Evolutionary conservation across 352 stramenopile species (phyloP), one percentile per base, ranked within the genome.

Genomic region (Phytophthora tubulina): DNA sequence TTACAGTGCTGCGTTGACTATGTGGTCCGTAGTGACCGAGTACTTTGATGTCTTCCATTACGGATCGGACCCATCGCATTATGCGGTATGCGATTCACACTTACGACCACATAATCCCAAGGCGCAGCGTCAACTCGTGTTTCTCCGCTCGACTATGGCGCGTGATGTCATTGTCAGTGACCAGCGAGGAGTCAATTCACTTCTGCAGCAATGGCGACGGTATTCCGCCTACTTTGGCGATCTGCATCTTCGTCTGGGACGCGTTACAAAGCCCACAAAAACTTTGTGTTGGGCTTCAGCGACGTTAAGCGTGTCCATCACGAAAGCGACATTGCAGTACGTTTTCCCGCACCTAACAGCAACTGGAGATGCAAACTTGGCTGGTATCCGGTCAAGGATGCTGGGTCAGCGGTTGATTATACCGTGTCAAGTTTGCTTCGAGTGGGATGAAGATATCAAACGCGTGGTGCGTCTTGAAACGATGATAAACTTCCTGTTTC

Each of bases 91-190:
- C 21, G 21, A 21, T 21, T 21, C 21, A 21, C 21, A 21, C 21
- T 21, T 21, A 21, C 21, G 21, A 21, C 21, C 21, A 21, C 46
- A 53, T 8, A 14, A 13, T 14, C 49, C 27, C 8, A 31, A 55
- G 11, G 30, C n/a, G 21, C 33, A 21, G 8, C 17, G 35, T 7
- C 73, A 75, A 41, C 42, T 67, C 14, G 54, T 32, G 10, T 75
- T 78, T 27, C 44, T 81, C 5, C 30, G 36, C n/a, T 52, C 50
- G 2, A 33, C 52, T 10, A 63, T 75, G 59, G 17, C 38, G 8
- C 33, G 41, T 7, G 54, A 75, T 14, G 38, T 81, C 2, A 39
- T 33, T 13, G 15, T 74, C 27, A 60, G 54, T 1, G 45, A 50
- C 1, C 30, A 56, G 1, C 5, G 42, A 13, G 68, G 64, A 0